Conservation (phyloP, 2,329 filamentous ascomycete species). For the Botryotinia convoluta region DNA sequence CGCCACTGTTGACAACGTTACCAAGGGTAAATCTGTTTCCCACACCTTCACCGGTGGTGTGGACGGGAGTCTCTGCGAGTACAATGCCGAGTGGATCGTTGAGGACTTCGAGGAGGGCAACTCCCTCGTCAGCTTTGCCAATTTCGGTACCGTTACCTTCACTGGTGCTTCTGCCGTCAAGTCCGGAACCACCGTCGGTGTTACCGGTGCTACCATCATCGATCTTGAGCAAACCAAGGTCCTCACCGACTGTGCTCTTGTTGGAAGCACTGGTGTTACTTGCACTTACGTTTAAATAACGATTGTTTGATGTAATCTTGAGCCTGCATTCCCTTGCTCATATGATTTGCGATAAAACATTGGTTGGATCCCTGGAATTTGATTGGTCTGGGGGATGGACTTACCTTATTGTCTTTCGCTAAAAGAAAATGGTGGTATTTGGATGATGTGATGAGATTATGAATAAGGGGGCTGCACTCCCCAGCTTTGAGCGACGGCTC, state of each 20-base stretch:
- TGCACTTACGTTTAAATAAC: conserved; percentile 14
- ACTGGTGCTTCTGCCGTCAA: conserved; percentile 9
- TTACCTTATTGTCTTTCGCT: not conserved
- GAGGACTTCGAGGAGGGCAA: conserved; percentile 48
- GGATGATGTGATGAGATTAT: conserved; percentile 10
- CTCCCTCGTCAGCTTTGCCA: conserved; percentile 45
- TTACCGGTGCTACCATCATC: conserved; percentile 15
- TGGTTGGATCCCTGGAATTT: conserved; percentile 8
- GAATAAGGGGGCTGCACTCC: conserved; percentile 8
- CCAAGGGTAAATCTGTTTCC: conserved; percentile 45
- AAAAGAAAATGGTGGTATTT: conserved; percentile 1
- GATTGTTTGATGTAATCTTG: not conserved
- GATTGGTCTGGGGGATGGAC: conserved; percentile 2
- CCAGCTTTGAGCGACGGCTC: conserved; percentile 20
- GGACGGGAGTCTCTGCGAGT: conserved; percentile 41
- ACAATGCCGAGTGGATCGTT: conserved; percentile 53
- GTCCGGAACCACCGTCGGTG: not conserved
- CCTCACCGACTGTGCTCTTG: not conserved
- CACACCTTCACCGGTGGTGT: conserved; percentile 42
- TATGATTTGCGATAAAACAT: not conserved
- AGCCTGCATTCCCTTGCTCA: not conserved
- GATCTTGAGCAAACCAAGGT: not conserved
- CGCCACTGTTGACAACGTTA: conserved; percentile 47
- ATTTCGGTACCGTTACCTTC: conserved; percentile 46
- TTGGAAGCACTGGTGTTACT: not conserved